A percentile compares a stretch with the other conserved stretches of the same genome.
Evolutionary conservation across 2,329 filamentous ascomycete species (phyloP).

Genomic region (Byssochlamys sp.): DNA sequence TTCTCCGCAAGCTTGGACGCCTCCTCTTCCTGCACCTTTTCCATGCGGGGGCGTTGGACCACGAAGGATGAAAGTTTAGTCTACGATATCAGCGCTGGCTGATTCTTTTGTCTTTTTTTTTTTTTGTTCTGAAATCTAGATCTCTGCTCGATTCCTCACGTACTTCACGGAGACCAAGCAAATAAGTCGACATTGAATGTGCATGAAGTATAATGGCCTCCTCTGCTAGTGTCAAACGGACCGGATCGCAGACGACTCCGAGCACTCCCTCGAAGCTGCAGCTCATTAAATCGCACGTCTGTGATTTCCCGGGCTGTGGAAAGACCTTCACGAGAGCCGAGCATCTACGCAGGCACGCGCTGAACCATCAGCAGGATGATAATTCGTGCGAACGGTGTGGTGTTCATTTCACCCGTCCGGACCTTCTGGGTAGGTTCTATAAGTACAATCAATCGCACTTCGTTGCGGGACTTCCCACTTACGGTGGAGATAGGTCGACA

Average conservation of each 20-base stretch:
- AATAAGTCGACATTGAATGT: background rate
- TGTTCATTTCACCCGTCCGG: conserved; percentile 52
- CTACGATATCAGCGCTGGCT: background rate
- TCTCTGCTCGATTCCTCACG: background rate
- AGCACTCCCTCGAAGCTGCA: background rate
- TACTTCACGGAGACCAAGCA: background rate
- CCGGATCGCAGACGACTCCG: background rate
- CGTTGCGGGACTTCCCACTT: conserved; percentile 12
- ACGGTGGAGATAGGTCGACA: conserved; percentile 42
- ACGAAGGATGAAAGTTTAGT: background rate
- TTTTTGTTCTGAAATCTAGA: background rate
- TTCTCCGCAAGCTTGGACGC: background rate
- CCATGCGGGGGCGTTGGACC: background rate
- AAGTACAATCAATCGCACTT: background rate
- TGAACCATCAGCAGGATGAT: conserved; percentile 48
- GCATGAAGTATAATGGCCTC: background rate
- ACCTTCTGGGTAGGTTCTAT: conserved; percentile 43
- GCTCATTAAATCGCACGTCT: conserved; percentile 17
- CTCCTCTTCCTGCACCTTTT: background rate
- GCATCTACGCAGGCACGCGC: conserved; percentile 48
- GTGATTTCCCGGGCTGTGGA: conserved; percentile 39
- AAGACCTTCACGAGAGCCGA: conserved; percentile 50
- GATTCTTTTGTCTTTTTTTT: background rate
- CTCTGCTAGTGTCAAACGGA: background rate
- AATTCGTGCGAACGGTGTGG: conserved; percentile 51